Conservation (phyloP, 176 grass and related monocot species). For the Otatea glauca region DNA sequence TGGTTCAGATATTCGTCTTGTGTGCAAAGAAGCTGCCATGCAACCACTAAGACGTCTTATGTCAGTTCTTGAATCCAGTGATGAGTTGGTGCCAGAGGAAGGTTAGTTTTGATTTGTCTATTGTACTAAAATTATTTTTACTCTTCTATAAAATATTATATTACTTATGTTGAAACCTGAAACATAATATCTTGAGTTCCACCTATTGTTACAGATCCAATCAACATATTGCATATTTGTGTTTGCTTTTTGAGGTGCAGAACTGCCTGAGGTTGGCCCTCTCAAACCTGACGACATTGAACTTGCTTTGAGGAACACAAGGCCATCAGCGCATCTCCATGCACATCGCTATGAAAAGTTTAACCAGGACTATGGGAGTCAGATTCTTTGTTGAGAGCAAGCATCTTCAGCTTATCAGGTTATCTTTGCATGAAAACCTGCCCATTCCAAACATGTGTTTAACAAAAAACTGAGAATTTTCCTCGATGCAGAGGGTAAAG, state of each 20-base stretch:
- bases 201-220: neutral
- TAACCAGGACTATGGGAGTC: constrained; percentile 89
- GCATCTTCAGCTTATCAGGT: constrained; percentile 18
- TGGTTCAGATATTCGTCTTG: constrained; percentile 87
- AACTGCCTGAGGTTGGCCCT: constrained; percentile 78
- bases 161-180: neutral
- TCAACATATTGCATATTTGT: neutral
- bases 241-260: constrained; percentile 42
- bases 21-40: constrained; percentile 98
- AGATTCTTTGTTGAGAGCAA: constrained; percentile 54
- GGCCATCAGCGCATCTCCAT: constrained; percentile 91
- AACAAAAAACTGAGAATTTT: neutral
- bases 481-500: neutral
- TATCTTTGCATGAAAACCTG: neutral
- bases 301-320: constrained; percentile 79
- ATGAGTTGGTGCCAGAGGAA: constrained; percentile 60
- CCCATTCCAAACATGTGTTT: neutral
- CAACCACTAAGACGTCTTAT: constrained; percentile 86
- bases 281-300: constrained; percentile 69
- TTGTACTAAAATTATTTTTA: neutral
- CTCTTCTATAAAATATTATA: neutral
- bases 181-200: neutral
- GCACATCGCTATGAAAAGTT: constrained; percentile 82
- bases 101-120: constrained; percentile 45
- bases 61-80: constrained; percentile 63